Evolutionary conservation across 2,329 filamentous ascomycete species (phyloP).

Genomic region (Cercospora canescens): DNA sequence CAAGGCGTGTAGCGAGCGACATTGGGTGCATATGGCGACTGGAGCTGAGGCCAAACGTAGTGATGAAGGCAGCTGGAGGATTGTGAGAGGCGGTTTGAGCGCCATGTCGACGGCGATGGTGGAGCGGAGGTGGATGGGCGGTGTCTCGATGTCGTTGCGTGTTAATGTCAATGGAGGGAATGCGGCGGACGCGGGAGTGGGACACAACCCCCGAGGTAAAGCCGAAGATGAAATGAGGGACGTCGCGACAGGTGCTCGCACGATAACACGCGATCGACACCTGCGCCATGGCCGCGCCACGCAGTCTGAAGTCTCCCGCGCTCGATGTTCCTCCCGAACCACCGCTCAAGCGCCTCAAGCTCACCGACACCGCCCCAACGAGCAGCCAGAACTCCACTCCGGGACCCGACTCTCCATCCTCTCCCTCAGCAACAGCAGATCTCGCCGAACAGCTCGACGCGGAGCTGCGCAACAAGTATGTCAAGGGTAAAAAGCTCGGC

Average conservation of each 20-base stretch:
- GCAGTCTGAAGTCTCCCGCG: conserved; percentile 31
- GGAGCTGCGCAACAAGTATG: conserved; percentile 73
- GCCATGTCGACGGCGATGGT: conserved; percentile 26
- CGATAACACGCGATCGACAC: conserved; percentile 1
- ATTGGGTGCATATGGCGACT: conserved; percentile 22
- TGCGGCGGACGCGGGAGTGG: conserved; percentile 6
- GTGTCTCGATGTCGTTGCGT: neutral
- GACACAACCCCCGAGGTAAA: neutral
- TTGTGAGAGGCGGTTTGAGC: conserved; percentile 27
- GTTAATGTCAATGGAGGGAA: conserved; percentile 14
- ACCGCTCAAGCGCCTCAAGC: conserved; percentile 34
- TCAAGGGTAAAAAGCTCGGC: conserved; percentile 89
- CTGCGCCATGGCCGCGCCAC: conserved; percentile 1
- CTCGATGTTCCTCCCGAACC: conserved; percentile 36
- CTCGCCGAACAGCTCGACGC: conserved; percentile 52
- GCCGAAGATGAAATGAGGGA: neutral
- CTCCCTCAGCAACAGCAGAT: conserved; percentile 31
- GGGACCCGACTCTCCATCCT: conserved; percentile 13
- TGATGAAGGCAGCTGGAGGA: conserved; percentile 27
- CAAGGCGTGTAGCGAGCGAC: conserved; percentile 22
- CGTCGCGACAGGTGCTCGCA: neutral
- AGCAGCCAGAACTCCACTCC: conserved; percentile 16
- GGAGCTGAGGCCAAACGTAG: conserved; percentile 16
- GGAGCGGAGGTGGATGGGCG: neutral
- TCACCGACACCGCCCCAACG: conserved; percentile 16